Percentiles rank a stretch among this genome's conserved stretches.
These are phyloP conservation scores for Macrophomina phaseolina DNA, from an alignment of 2,329 filamentous ascomycete species.

Conservation along the genomic window DNA sequence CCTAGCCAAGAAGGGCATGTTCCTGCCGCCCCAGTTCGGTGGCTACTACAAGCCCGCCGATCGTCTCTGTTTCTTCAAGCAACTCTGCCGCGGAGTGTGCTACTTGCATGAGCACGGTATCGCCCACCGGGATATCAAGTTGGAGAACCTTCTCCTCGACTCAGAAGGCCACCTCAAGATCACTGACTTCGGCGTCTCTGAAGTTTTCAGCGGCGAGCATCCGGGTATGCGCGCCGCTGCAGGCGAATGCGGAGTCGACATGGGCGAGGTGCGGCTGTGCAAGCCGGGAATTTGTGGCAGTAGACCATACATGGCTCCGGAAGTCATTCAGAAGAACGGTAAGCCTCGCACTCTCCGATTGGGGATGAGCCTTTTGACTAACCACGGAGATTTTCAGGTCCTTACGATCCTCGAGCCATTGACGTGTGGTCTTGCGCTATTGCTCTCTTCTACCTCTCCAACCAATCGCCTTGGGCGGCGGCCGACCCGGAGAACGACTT, in stretches of 20 bases:
- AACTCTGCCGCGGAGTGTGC: slow-evolving; percentile 79
- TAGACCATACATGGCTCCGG: slow-evolving; percentile 84
- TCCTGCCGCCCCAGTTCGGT: slow-evolving; percentile 28
- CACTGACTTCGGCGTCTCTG: slow-evolving; percentile 88
- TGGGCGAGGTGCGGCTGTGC: slow-evolving; percentile 74
- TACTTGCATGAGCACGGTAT: slow-evolving; percentile 86
- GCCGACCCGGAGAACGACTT: slow-evolving; percentile 60
- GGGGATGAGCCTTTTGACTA: slow-evolving; percentile 34
- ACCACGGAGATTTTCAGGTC: slow-evolving; percentile 38
- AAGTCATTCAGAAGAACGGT: slow-evolving; percentile 72
- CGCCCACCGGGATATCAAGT: slow-evolving; percentile 88
- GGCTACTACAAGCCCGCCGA: slow-evolving; percentile 65
- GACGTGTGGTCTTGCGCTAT: slow-evolving; percentile 89
- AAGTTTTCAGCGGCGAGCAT: slow-evolving; percentile 82
- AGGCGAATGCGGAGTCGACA: slow-evolving; percentile 74
- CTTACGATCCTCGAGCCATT: slow-evolving; percentile 76
- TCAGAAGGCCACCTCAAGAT: slow-evolving; percentile 85
- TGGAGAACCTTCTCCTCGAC: slow-evolving; percentile 83
- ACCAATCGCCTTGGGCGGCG: slow-evolving; percentile 77
- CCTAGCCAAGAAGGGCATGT: slow-evolving; percentile 66
- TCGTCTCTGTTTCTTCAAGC: slow-evolving; percentile 86
- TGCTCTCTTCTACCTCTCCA: slow-evolving; percentile 80
- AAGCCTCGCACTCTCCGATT: slow-evolving; percentile 32
- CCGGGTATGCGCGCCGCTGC: slow-evolving; percentile 76
- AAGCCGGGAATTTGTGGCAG: slow-evolving; percentile 83